phyloP scores from a whole-genome alignment of 768 basidiomycete genomes.

The Amylocystis lapponica region DNA sequence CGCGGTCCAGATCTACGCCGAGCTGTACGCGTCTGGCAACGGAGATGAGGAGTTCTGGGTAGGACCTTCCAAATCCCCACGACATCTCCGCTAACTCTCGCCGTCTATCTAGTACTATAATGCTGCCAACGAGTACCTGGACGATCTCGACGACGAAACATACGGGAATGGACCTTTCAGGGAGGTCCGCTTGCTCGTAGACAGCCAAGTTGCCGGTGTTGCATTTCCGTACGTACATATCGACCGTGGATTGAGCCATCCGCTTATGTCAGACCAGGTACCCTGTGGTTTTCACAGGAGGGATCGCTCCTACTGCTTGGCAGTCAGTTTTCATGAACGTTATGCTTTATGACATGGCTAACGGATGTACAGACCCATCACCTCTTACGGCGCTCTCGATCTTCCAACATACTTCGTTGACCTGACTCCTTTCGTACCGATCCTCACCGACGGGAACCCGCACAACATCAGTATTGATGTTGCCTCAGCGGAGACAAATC shows the following conservation, averaged over 20 bases:
- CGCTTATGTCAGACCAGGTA: constrained; percentile 10
- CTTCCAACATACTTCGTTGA: constrained; percentile 76
- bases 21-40: constrained; percentile 66
- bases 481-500: constrained; percentile 59
- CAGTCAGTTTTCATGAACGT: constrained; percentile 38
- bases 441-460: constrained; percentile 59
- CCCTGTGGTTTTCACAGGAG: constrained; percentile 62
- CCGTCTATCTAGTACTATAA: constrained; percentile 56
- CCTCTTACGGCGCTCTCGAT: constrained; percentile 72
- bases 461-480: constrained; percentile 74
- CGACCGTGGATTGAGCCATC: constrained; percentile 17
- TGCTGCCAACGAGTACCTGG: constrained; percentile 52
- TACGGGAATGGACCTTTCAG: constrained; percentile 52
- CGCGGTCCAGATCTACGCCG: constrained; percentile 59
- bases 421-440: constrained; percentile 69
- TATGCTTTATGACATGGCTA: not conserved
- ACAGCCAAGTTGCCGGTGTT: constrained; percentile 48
- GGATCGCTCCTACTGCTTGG: constrained; percentile 66
- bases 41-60: constrained; percentile 78
- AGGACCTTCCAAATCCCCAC: constrained; percentile 8
- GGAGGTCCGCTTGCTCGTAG: constrained; percentile 56
- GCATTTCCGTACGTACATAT: constrained; percentile 44
- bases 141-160: constrained; percentile 45
- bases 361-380: constrained; percentile 49
- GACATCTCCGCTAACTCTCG: not conserved